phyloP scores from a whole-genome alignment of 78 protist genomes.

The Capsaspora owczarzaki region DNA sequence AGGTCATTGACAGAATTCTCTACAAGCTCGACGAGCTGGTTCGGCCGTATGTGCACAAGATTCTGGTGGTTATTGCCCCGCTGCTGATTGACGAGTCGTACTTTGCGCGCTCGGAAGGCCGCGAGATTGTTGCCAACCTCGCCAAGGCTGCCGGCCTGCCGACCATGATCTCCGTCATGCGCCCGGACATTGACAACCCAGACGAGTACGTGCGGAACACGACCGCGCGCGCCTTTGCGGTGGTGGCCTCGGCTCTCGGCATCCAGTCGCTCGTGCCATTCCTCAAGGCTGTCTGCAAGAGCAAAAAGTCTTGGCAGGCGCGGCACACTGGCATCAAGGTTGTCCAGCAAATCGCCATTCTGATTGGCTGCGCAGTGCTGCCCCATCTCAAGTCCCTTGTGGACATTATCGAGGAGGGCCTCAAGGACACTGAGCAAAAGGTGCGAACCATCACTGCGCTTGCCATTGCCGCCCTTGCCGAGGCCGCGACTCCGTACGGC shows the following conservation, averaged over 20 bases:
- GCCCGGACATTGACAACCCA: slow-evolving; percentile 91
- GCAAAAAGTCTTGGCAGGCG: slow-evolving; percentile 92
- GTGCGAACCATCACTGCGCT: slow-evolving; percentile 89
- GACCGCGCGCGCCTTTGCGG: slow-evolving; percentile 97
- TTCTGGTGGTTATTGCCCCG: slow-evolving; percentile 96
- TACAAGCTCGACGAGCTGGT: slow-evolving; percentile 94
- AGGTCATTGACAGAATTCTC: slow-evolving; percentile 92
- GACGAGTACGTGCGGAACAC: slow-evolving; percentile 95
- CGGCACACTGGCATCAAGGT: slow-evolving; percentile 96
- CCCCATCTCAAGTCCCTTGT: slow-evolving; percentile 90
- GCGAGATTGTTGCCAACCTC: slow-evolving; percentile 94
- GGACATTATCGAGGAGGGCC: slow-evolving; percentile 77
- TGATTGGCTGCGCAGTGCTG: slow-evolving; percentile 93
- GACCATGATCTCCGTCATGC: slow-evolving; percentile 93
- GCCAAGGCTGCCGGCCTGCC: slow-evolving; percentile 98
- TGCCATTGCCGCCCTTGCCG: slow-evolving; percentile 95
- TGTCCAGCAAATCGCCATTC: slow-evolving; percentile 92
- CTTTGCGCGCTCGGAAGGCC: slow-evolving; percentile 95
- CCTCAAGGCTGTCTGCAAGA: slow-evolving; percentile 91
- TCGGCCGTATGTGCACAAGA: slow-evolving; percentile 88
- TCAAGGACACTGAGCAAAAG: slow-evolving; percentile 73
- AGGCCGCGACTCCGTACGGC: slow-evolving; percentile 96
- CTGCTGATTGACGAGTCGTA: slow-evolving; percentile 94
- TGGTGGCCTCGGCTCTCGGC: slow-evolving; percentile 96
- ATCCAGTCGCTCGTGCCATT: slow-evolving; percentile 90